Evolutionary conservation across 2,329 filamentous ascomycete genomes (phyloP).

Genomic region (Davidsoniella virescens): DNA sequence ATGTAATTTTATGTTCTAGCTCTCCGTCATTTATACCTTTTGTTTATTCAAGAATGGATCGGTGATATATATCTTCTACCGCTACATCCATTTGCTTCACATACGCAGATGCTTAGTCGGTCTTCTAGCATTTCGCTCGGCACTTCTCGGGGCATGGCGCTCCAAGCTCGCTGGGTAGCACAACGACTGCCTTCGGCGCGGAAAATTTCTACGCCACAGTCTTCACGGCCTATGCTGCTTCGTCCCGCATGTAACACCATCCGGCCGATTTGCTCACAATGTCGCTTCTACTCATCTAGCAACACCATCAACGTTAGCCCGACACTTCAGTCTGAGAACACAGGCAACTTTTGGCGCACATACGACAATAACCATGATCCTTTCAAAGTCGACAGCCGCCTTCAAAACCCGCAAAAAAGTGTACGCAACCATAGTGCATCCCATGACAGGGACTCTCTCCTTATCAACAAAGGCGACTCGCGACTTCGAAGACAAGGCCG

Average conservation of each 20-base stretch:
- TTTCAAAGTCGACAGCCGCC: too few relatives aligned
- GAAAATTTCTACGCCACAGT: background rate
- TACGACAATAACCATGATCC: background rate
- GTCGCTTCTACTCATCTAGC: background rate
- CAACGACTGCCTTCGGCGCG: background rate
- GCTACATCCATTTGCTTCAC: too few relatives aligned
- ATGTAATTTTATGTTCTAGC: too few relatives aligned
- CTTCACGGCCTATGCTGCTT: background rate
- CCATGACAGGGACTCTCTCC: background rate
- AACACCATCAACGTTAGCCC: background rate
- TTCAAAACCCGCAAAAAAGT: background rate
- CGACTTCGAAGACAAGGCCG: background rate
- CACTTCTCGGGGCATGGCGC: conserved; percentile 1
- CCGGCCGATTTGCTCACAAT: background rate
- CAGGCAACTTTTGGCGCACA: background rate
- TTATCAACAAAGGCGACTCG: background rate
- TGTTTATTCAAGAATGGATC: too few relatives aligned
- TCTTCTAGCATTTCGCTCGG: background rate
- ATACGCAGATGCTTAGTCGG: background rate
- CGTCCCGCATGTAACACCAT: background rate
- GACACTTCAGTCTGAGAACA: background rate
- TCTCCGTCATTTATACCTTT: too few relatives aligned
- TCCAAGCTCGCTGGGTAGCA: conserved; percentile 1
- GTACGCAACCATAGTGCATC: background rate
- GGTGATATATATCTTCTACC: too few relatives aligned